Evolutionary conservation across 805 yeast genomes (phyloP).

Genomic region (Kodamaea lidongshanica): DNA sequence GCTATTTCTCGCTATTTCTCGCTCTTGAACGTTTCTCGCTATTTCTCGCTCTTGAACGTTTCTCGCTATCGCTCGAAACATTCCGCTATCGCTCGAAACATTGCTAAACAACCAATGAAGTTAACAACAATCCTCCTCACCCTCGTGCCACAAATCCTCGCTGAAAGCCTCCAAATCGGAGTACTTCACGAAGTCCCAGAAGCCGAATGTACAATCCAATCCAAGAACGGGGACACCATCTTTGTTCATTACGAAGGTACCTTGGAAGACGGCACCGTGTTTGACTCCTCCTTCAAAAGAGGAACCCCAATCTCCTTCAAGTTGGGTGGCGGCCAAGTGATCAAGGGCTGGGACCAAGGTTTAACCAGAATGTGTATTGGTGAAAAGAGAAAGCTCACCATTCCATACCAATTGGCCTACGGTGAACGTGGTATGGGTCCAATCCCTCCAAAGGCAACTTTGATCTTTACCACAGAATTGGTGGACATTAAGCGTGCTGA

Average conservation of each 20-base stretch:
- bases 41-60: no score
- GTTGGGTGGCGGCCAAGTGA: constrained; percentile 78
- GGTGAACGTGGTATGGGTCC: constrained; percentile 74
- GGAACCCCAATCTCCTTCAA: constrained; percentile 62
- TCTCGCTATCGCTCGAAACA: not conserved
- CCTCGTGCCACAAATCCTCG: no score
- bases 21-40: no score
- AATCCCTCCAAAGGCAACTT: constrained; percentile 70
- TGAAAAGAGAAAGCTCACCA: constrained; percentile 70
- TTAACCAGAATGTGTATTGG: constrained; percentile 74
- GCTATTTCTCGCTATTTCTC: no score
- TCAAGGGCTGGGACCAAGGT: constrained; percentile 90
- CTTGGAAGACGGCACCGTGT: constrained; percentile 59
- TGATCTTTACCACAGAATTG: constrained; percentile 60
- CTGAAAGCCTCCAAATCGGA: constrained; percentile 6
- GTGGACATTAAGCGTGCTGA: constrained; percentile 42
- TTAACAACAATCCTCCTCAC: not conserved
- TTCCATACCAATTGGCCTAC: constrained; percentile 75
- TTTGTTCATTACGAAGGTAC: constrained; percentile 76
- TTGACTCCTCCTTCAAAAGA: constrained; percentile 67
- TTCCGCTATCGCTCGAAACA: not conserved
- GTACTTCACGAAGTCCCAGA: constrained; percentile 39
- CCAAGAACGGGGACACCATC: constrained; percentile 61
- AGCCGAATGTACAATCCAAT: constrained; percentile 49
- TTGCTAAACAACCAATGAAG: not conserved